Evolutionary conservation across 345 rosid genomes (phyloP).

Genomic region (Geranium rotundifolium): DNA sequence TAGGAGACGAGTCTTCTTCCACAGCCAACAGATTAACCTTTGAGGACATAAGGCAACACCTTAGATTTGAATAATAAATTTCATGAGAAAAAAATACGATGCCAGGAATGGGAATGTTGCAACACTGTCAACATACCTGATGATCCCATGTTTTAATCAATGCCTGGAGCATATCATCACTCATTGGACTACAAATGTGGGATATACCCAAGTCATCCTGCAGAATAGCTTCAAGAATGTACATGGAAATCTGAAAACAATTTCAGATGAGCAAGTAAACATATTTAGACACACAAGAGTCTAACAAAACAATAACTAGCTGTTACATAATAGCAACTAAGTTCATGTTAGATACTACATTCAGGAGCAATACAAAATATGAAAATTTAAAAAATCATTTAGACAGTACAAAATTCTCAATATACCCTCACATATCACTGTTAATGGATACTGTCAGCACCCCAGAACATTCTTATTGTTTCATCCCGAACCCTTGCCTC

Average conservation of each 20-base stretch:
- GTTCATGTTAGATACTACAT: not conserved
- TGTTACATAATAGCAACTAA: not conserved
- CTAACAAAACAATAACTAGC: not conserved
- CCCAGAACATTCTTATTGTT: too few relatives aligned
- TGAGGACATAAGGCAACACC: not conserved
- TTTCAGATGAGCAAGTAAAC: not conserved
- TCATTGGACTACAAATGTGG: conserved; percentile 1
- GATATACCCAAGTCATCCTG: not conserved
- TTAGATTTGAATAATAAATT: not conserved
- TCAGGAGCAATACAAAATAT: not conserved
- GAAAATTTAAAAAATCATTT: too few relatives aligned
- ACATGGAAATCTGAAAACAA: conserved; percentile 7
- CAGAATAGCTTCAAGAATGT: conserved; percentile 12
- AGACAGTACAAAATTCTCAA: too few relatives aligned
- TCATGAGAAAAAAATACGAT: not conserved
- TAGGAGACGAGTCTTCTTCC: not conserved
- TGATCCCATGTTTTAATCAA: conserved; percentile 4
- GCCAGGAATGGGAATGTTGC: not conserved
- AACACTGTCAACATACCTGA: conserved; percentile 1
- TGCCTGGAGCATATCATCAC: not conserved
- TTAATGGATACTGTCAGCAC: too few relatives aligned
- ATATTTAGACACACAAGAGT: not conserved
- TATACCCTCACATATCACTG: too few relatives aligned
- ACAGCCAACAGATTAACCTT: conserved; percentile 5
- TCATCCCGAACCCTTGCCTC: too few relatives aligned